Base-by-base conservation (phyloP, 768 basidiomycete species). In the Termitomyces sp. region DNA sequence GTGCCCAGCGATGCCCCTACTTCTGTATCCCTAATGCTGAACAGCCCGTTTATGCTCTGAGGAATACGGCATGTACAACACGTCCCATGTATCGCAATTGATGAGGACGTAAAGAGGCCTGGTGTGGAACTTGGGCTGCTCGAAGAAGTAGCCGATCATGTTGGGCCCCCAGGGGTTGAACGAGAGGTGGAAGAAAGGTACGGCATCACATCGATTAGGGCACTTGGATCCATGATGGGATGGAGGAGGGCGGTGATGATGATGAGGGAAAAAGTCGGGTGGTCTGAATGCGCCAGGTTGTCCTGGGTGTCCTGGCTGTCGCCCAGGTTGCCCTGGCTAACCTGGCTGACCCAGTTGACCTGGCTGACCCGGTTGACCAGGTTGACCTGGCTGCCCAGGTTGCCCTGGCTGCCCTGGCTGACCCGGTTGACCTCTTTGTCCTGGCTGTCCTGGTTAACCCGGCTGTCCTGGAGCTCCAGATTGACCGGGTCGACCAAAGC, bases 81-180 rank as follows among this genome's bases (percentile, higher is more conserved):
- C 40, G 20, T 61, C 52, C 55, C 51, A 57, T 0, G 55, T 60
- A 8, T 52, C 33, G 26, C 32, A 56, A 43, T 60, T 60, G 18
- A 46, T 36, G 30, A 60, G 59, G 14, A 37, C 5, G 14, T 47
- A 56, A 0, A 60, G 45, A 0, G 59, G 55, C 6, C 26, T 34
- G 3, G 59, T 60, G 22, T 53, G 36, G 22, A 7, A 24, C 2
- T 22, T 14, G 3, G n/a, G 39, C 2, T 45, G 45, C 4, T 46
- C 32, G 30, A 56, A 60, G 24, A 60, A 56, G 18, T 20, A 39
- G 2, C 55, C 60, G 2, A 57, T 36, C 6, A 49, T 27, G 22
- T 53, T 60, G 4, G 16, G 1, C 0, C 44, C 55, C 59, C 55
- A 49, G 10, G 49, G 49, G 12, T 43, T 43, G 9, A 46, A 43